Conservation (phyloP, 2,329 filamentous ascomycete species). For the Xylariaceae sp. region DNA sequence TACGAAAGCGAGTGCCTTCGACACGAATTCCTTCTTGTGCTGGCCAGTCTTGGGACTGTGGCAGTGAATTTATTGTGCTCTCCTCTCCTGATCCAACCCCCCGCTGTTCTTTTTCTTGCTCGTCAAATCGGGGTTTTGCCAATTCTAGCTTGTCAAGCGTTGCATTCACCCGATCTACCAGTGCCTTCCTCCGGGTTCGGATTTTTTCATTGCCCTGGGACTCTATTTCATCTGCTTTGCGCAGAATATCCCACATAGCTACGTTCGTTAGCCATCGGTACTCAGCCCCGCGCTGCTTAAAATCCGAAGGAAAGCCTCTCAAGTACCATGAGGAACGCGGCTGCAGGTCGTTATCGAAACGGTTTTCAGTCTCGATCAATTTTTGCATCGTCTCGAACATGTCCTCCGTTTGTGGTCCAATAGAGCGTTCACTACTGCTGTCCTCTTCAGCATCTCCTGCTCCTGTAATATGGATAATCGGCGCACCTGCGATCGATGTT, state of each 20-base stretch:
- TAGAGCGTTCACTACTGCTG: background rate
- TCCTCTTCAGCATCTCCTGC: background rate
- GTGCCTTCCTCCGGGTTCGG: background rate
- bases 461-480: background rate
- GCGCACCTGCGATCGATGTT: background rate
- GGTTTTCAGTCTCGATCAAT: background rate
- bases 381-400: background rate
- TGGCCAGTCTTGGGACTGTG: too few species aligned
- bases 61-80: background rate
- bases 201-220: background rate
- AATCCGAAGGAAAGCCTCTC: background rate
- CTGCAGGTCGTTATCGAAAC: background rate
- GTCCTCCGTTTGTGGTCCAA: background rate
- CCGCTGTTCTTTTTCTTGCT: background rate
- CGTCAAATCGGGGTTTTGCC: background rate
- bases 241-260: background rate
- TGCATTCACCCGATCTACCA: background rate
- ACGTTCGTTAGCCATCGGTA: background rate
- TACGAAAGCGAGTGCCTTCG: too few species aligned
- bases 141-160: background rate
- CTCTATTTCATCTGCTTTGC: constrained; percentile 1
- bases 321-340: background rate
- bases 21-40: too few species aligned
- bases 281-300: background rate
- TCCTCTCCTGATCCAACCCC: background rate